Conservation (phyloP, 2,329 filamentous ascomycete species). For the Penicillium concentricum region DNA sequence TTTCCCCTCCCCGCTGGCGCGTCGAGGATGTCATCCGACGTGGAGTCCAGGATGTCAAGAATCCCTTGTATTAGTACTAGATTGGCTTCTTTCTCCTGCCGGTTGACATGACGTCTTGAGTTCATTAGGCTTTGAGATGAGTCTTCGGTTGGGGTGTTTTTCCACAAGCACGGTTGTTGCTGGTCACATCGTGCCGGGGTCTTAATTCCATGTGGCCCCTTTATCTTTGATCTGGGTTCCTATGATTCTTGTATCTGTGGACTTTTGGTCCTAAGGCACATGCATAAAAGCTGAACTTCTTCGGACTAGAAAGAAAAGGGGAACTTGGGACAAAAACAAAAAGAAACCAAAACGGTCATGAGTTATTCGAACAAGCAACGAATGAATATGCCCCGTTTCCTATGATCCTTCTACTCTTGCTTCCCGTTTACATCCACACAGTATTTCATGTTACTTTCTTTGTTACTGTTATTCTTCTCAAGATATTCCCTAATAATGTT, state of each 20-base stretch:
- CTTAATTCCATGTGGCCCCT: slow-evolving; percentile 9
- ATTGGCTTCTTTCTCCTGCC: slow-evolving; percentile 7
- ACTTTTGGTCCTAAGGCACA: slow-evolving; percentile 6
- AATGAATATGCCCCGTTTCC: slow-evolving; percentile 28
- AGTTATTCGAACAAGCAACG: slow-evolving; percentile 27
- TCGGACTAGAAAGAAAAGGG: slow-evolving; percentile 4
- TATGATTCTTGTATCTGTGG: slow-evolving; percentile 14
- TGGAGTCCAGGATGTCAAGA: slow-evolving; percentile 74
- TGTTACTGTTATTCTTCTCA: slow-evolving; percentile 17
- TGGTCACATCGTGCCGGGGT: slow-evolving; percentile 34
- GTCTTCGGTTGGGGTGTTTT: slow-evolving; percentile 7
- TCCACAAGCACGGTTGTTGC: slow-evolving; percentile 32
- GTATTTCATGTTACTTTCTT: slow-evolving; percentile 15
- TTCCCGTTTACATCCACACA: slow-evolving; percentile 15
- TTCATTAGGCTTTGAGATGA: slow-evolving; percentile 14
- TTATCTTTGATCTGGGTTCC: slow-evolving; percentile 6
- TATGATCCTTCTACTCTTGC: slow-evolving; percentile 13
- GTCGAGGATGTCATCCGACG: slow-evolving; percentile 70
- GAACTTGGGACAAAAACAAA: slow-evolving; percentile 10
- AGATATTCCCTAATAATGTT: slow-evolving; percentile 22
- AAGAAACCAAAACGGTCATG: slow-evolving; percentile 21
- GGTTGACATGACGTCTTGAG: slow-evolving; percentile 17
- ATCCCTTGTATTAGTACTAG: slow-evolving; percentile 68
- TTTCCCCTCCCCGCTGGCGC: slow-evolving; percentile 73
- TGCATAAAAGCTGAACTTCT: slow-evolving; percentile 1